Percentiles rank a stretch among this genome's conserved stretches.
phyloP scores from a whole-genome alignment of 345 rosid species.

The Salix exigua region DNA sequence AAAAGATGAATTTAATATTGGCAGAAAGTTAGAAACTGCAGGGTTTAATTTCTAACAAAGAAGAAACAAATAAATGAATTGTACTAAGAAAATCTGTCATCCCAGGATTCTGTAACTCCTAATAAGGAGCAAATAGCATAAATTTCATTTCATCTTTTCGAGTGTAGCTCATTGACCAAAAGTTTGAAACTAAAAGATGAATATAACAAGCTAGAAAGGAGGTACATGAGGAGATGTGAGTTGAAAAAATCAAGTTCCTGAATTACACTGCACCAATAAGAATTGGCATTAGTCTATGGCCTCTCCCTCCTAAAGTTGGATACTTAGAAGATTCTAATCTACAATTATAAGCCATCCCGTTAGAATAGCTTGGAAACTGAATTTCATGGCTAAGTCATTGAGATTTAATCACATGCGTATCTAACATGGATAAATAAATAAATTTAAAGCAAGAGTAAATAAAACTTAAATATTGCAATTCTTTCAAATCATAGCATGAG shows the following conservation, averaged over 20 bases:
- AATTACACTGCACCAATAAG: background rate
- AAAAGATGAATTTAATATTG: background rate
- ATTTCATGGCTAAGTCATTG: background rate
- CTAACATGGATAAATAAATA: no score
- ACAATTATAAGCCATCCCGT: background rate
- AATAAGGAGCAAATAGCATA: background rate
- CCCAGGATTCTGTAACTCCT: background rate
- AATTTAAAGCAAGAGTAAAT: no score
- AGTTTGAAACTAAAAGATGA: background rate
- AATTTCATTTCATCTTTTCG: background rate
- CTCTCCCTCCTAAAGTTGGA: background rate
- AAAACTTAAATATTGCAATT: no score
- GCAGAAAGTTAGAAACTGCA: background rate
- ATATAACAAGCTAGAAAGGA: background rate
- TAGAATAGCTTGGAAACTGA: background rate
- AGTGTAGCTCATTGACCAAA: background rate
- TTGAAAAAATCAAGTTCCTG: background rate
- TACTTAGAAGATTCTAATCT: background rate
- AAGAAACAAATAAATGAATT: conserved; percentile 1
- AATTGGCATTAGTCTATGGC: background rate
- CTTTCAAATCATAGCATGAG: no score
- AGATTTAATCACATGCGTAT: no score
- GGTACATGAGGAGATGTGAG: no score
- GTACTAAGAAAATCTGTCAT: background rate
- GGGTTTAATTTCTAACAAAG: background rate